Base-by-base conservation (phyloP, 2,329 filamentous ascomycete species). In the Davidsoniella neocaledoniae region DNA sequence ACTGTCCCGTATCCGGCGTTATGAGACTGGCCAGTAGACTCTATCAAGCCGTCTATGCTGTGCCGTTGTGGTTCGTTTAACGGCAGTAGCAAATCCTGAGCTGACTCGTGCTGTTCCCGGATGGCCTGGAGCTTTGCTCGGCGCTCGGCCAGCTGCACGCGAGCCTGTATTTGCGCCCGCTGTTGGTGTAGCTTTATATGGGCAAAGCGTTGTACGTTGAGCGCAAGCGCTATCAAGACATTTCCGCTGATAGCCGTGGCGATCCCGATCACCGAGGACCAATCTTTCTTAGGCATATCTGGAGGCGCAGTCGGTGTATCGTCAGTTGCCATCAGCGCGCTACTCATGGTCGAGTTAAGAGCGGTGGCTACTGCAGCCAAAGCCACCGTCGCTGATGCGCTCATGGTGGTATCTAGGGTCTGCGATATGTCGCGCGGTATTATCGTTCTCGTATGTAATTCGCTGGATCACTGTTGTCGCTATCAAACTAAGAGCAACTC, bases 131-230 rank as follows among this genome's bases (percentile, higher is more conserved):
- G 49, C 49, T 55, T 52, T 25, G 41, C 45, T 40, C 68, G 69
- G 56, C 71, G 74, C 57, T 72, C 59, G n/a, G 72, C 69, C 46
- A 72, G 68, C 55, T 68, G 73, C 41, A 73, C 71, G 43, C 69
- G 71, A 54, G 72, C 69, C 47, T 74, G 72, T 43, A 72, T 67
- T 54, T 75, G 72, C 43, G 74, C 70, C 57, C 74, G 77, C 62
- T 88, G 79, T 57, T 80, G 74, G 54, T 86, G 79, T 54, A 98
- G 73, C 51, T 82, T 77, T 51, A 91, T 86, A 61, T 98, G 91
- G 33, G 91, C 90, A 62, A 96, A 96, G 56, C 91, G 79, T 65
- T 98, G 91, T 46, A 93, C 90, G 61, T 98, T 98, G 54, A 98
- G 76, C 10, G 91, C 91, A 55, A 98, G 79, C 1, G 90, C 94